Base-by-base conservation (phyloP, 1,139 yeast species). In the Pneumocystis murina region DNA sequence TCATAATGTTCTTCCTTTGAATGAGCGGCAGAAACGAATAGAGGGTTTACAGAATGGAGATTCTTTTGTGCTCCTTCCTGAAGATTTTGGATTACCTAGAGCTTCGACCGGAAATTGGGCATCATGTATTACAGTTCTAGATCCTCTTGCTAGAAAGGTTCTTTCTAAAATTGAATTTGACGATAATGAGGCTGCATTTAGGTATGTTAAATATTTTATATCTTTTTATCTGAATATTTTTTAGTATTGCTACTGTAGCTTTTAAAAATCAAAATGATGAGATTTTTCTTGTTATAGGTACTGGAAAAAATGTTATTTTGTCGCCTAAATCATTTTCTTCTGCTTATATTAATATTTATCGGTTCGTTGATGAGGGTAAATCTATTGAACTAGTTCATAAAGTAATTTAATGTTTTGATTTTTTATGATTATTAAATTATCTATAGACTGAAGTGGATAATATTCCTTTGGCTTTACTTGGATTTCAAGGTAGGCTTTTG, bases 401-500 rank as follows among this genome's bases (percentile, higher is more conserved):
- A 65, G 60, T 58, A 58, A 20, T 28, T 58, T 58, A 38, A 12
- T 10, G 24, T 40, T 8, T 30, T 30, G 10, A 24, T 38, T 40
- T 36, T 36, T 58, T 58, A 20, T 36, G 20, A 10, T 12, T 58
- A 20, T 8, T 43, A 48, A 48, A 30, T 58, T 38, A 58, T 40
- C 10, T 36, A 24, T 38, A 58, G 35, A 91, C 97, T 0, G 72
- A 75, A 36, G 74, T 86, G 0, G 84, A 81, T 6, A 75, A 70
- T 10, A 75, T 77, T 0, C 83, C 85, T 0, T 69, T 78, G 39
- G 78, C 86, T 0, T 69, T 91, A 71, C 68, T 74, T 0, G 75
- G 77, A 17, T 90, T 87, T 72, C 81, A 84, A 59, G 87, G 86
- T 0, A 78, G 79, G 67, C 72, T 90, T 1, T 73, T 90, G 1